A percentile compares a stretch with the other conserved stretches of the same genome.
Evolutionary conservation across 768 basidiomycete species (phyloP).

Genomic region (Postia placenta): DNA sequence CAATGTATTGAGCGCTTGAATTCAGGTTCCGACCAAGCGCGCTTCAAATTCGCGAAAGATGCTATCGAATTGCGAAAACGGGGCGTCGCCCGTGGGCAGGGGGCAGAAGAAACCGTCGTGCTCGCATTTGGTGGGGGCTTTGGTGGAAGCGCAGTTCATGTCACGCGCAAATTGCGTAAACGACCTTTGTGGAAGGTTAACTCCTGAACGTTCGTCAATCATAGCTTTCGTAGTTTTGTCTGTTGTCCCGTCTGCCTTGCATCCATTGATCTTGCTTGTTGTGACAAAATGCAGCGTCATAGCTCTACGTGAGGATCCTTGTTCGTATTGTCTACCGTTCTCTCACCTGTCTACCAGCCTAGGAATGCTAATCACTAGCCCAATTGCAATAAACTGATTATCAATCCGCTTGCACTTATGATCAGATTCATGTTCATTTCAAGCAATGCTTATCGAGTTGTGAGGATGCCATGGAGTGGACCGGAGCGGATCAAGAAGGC

Average conservation of each 20-base stretch:
- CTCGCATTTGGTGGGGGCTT: slow-evolving; percentile 77
- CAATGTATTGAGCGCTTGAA: no score
- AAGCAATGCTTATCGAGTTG: no score
- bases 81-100: slow-evolving; percentile 61
- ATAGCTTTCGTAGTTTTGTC: slow-evolving; percentile 12
- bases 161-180: slow-evolving; percentile 78
- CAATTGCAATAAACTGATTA: no score
- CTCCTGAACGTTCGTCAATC: slow-evolving; percentile 9
- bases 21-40: slow-evolving; percentile 78
- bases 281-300: not conserved
- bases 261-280: slow-evolving; percentile 7
- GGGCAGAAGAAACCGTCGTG: slow-evolving; percentile 87
- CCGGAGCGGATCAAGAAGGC: no score
- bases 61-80: slow-evolving; percentile 80
- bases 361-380: no score
- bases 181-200: slow-evolving; percentile 39
- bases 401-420: no score
- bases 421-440: no score
- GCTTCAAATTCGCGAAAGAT: slow-evolving; percentile 91
- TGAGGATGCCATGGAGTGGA: no score
- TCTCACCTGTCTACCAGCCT: no score
- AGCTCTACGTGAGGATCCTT: no score
- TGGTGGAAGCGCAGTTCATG: slow-evolving; percentile 73
- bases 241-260: slow-evolving; percentile 12
- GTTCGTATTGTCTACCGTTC: no score